Conservation (phyloP, 768 basidiomycete genomes). For the Suillus ampliporus region DNA sequence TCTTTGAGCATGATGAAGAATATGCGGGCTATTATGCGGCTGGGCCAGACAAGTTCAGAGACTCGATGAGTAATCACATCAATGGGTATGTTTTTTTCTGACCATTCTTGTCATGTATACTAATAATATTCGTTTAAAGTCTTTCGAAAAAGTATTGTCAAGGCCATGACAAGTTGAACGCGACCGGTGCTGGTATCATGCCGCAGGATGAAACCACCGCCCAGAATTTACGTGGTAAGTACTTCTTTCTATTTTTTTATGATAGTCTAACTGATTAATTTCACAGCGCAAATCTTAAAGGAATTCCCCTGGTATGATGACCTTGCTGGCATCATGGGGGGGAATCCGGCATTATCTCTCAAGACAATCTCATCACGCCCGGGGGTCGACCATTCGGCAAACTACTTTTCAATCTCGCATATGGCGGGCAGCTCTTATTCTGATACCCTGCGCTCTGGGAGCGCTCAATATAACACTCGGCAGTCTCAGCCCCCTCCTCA, state of each 20-base stretch:
- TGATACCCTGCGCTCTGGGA: no score
- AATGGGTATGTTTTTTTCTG: conserved; percentile 1
- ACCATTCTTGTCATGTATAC: neutral
- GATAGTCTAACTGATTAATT: no score
- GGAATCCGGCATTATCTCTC: neutral
- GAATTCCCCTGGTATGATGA: conserved; percentile 11
- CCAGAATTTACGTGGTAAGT: neutral
- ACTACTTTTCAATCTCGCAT: no score
- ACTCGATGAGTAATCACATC: conserved; percentile 9
- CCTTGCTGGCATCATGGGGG: neutral
- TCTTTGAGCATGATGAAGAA: conserved; percentile 5
- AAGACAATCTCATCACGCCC: conserved; percentile 2
- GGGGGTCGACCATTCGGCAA: no score
- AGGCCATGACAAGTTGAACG: neutral
- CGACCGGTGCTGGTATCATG: neutral
- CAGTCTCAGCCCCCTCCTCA: no score
- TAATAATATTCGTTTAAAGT: neutral
- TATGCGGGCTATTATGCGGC: conserved; percentile 1
- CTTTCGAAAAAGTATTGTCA: conserved; percentile 1
- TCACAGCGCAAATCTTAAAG: neutral
- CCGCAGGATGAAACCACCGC: neutral
- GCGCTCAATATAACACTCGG: no score
- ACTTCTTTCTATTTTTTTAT: neutral
- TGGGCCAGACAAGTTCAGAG: neutral
- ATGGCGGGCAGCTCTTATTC: no score